A percentile compares a stretch with the other conserved stretches of the same genome.
phyloP scores from a whole-genome alignment of 192 early-diverging fungal genomes.

The Pilaira anomala region DNA sequence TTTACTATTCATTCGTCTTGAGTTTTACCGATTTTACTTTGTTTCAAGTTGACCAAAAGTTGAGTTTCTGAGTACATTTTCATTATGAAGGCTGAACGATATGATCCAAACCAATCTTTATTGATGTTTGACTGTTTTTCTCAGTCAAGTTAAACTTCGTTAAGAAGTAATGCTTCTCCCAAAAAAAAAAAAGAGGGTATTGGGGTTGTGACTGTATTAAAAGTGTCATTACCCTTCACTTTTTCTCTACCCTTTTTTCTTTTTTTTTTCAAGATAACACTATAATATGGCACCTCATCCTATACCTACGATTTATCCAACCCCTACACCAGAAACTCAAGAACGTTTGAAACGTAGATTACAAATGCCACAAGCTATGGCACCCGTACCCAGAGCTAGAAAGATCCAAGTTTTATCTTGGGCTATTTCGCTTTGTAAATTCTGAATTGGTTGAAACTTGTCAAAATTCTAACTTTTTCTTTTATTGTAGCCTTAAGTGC shows the following conservation, averaged over 20 bases:
- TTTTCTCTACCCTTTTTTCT: constrained; percentile 1
- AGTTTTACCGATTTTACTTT: no score
- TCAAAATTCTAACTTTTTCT: neutral
- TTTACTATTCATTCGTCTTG: no score
- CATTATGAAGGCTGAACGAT: no score
- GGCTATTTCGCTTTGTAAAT: constrained; percentile 19
- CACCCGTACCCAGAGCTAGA: constrained; percentile 8
- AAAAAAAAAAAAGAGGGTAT: no score
- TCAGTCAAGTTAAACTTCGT: no score
- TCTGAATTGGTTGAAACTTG: neutral
- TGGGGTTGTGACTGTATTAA: no score
- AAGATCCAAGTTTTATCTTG: constrained; percentile 14
- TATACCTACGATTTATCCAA: neutral
- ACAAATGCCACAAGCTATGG: constrained; percentile 19
- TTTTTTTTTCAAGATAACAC: neutral
- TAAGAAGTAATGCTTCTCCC: no score
- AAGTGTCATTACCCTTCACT: neutral
- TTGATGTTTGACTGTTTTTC: no score
- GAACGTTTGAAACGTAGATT: constrained; percentile 14
- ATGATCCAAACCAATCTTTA: no score
- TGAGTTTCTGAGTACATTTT: no score
- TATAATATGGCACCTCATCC: constrained; percentile 9
- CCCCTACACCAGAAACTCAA: constrained; percentile 4
- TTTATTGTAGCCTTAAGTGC: constrained; percentile 15
- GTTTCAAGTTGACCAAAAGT: no score